These are phyloP conservation scores for Fragaria ananassa DNA, from an alignment of 306 rosid genomes.

Conservation along the genomic window DNA sequence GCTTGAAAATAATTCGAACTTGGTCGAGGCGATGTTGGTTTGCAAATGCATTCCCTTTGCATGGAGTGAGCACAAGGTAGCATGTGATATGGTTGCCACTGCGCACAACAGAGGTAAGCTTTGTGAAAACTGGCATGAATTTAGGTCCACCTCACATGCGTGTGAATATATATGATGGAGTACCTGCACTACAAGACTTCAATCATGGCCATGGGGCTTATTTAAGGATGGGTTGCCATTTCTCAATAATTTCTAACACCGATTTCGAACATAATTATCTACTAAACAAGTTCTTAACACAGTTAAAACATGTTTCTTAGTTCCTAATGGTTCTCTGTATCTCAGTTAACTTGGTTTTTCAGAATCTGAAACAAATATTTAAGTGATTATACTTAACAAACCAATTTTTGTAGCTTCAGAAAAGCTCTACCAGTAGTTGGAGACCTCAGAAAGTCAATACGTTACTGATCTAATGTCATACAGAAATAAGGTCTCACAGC, in stretches of 20 bases:
- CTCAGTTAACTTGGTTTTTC: background rate
- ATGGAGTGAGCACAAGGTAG: background rate
- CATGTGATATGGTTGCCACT: conserved; percentile 11
- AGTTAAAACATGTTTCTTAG: background rate
- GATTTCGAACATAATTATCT: background rate
- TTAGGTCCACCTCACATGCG: conserved; percentile 18
- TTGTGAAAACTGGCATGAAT: conserved; percentile 4
- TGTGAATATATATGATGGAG: background rate
- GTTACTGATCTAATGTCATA: conserved; percentile 27
- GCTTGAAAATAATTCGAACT: background rate
- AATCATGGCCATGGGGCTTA: conserved; percentile 8
- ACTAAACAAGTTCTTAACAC: background rate
- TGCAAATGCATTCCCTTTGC: background rate
- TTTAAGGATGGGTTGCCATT: background rate
- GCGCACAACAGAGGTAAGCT: background rate
- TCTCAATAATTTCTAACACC: background rate
- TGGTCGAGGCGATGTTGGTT: background rate
- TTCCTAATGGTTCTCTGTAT: background rate
- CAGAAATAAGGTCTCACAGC: conserved; percentile 32
- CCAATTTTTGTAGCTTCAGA: background rate
- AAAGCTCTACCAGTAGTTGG: background rate
- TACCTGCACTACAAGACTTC: conserved; percentile 1
- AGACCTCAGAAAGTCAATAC: background rate
- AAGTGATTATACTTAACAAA: background rate
- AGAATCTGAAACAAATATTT: background rate